phyloP scores from a whole-genome alignment of 2,329 filamentous ascomycete genomes.

The Hymenoscyphus scutula region DNA sequence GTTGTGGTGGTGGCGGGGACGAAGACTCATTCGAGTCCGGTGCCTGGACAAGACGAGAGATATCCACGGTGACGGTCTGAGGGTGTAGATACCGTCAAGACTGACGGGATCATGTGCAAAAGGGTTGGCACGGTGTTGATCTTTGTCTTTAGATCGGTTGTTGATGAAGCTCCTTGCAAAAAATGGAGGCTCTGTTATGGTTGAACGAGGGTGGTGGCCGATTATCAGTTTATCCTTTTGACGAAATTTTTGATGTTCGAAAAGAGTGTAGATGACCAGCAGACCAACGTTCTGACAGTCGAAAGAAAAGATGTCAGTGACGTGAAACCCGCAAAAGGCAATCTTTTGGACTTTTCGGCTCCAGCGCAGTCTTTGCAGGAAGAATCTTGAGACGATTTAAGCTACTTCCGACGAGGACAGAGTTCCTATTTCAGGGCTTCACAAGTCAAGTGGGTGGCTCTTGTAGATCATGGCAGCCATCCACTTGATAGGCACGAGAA shows the following conservation, averaged over 20 bases:
- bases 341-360: slow-evolving; percentile 24
- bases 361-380: slow-evolving; percentile 26
- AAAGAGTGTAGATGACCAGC: slow-evolving; percentile 19
- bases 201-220: slow-evolving; percentile 21
- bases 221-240: slow-evolving; percentile 23
- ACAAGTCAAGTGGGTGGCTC: slow-evolving; percentile 43
- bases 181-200: slow-evolving; percentile 16
- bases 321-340: slow-evolving; percentile 30
- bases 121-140: slow-evolving; percentile 22
- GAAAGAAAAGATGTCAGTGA: slow-evolving; percentile 24
- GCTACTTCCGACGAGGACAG: slow-evolving; percentile 32
- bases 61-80: slow-evolving; percentile 80
- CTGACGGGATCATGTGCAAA: slow-evolving; percentile 36
- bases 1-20: slow-evolving; percentile 41
- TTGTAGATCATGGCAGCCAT: slow-evolving; percentile 41
- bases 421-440: slow-evolving; percentile 39
- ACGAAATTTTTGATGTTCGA: slow-evolving; percentile 16
- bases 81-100: slow-evolving; percentile 37
- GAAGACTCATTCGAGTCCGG: slow-evolving; percentile 71
- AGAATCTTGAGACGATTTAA: slow-evolving; percentile 34
- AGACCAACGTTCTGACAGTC: slow-evolving; percentile 24
- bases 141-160: slow-evolving; percentile 17
- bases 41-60: slow-evolving; percentile 81
- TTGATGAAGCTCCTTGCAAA: slow-evolving; percentile 17
- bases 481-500: slow-evolving; percentile 46